Evolutionary conservation across 2,329 filamentous ascomycete genomes (phyloP).

Genomic region (Dactylellina cionopaga): DNA sequence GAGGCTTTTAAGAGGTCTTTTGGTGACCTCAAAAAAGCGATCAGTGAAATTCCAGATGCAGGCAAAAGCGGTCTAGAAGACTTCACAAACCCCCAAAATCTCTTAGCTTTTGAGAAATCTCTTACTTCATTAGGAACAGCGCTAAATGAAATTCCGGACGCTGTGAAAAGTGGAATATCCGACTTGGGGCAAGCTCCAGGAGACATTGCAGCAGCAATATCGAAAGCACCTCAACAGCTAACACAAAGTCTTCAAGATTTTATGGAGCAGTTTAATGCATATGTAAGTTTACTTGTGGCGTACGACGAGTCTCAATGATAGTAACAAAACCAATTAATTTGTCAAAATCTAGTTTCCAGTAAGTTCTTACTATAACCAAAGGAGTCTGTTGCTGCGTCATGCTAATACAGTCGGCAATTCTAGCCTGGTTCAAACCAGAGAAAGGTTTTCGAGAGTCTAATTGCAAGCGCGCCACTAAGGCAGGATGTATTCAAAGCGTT

Average conservation of each 20-base stretch:
- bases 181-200: constrained; percentile 3
- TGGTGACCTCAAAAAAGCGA: constrained; percentile 11
- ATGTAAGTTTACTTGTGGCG: constrained; percentile 9
- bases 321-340: constrained; percentile 1
- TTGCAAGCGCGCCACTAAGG: constrained; percentile 14
- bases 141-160: not conserved
- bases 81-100: constrained; percentile 2
- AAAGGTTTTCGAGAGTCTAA: constrained; percentile 14
- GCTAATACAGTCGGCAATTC: not conserved
- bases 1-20: constrained; percentile 20
- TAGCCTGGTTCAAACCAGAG: constrained; percentile 13
- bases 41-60: not conserved
- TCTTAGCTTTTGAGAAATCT: constrained; percentile 20
- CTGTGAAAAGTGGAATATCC: constrained; percentile 1
- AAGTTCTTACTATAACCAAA: not conserved
- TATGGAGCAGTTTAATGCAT: constrained; percentile 4
- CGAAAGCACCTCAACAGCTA: constrained; percentile 21
- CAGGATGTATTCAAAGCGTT: constrained; percentile 5
- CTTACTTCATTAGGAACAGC: not conserved
- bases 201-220: not conserved
- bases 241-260: not conserved
- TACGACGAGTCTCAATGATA: not conserved
- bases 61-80: constrained; percentile 7
- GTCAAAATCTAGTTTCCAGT: constrained; percentile 17
- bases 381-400: not conserved